Conservation (phyloP, 2,329 filamentous ascomycete genomes). For the Phyllachora maydis region DNA sequence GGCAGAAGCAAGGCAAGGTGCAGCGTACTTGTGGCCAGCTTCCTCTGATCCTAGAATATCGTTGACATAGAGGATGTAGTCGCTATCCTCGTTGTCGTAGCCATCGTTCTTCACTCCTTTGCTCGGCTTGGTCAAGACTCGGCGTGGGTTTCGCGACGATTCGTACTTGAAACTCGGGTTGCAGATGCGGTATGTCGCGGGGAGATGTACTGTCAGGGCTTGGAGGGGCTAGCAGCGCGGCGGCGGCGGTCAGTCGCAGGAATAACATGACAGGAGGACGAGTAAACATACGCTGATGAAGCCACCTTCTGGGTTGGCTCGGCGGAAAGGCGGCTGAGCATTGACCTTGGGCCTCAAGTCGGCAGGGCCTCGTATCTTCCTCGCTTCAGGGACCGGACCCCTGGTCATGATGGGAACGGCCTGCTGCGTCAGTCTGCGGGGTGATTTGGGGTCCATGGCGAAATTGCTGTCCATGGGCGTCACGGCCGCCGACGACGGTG, state of each 20-base stretch:
- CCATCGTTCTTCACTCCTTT: slow-evolving; percentile 98
- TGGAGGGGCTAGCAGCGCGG: slow-evolving; percentile 51
- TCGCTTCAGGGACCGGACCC: slow-evolving; percentile 72
- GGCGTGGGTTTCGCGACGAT: slow-evolving; percentile 83
- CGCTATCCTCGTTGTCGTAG: slow-evolving; percentile 96
- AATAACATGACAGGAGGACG: too few relatives aligned
- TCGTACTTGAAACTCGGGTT: slow-evolving; percentile 98
- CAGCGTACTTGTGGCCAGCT: slow-evolving; percentile 75
- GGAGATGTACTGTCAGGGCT: slow-evolving; percentile 82
- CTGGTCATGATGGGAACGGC: slow-evolving; percentile 22
- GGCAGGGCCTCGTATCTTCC: slow-evolving; percentile 47
- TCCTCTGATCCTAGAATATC: slow-evolving; percentile 96
- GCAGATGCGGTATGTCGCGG: slow-evolving; percentile 93
- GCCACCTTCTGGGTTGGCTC: slow-evolving; percentile 88
- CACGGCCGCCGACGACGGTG: slow-evolving; percentile 41
- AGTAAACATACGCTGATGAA: slow-evolving; percentile 82
- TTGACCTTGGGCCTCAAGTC: slow-evolving; percentile 74
- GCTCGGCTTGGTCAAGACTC: slow-evolving; percentile 93
- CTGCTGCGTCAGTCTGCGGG: slow-evolving; percentile 29
- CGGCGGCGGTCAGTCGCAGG: not conserved
- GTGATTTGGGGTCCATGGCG: slow-evolving; percentile 33
- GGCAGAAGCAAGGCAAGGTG: not conserved
- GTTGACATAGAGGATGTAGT: slow-evolving; percentile 98
- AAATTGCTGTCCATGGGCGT: slow-evolving; percentile 50
- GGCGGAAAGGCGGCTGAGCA: slow-evolving; percentile 69